A percentile compares a stretch with the other conserved stretches of the same genome.
Conservation (phyloP, 306 rosid species). For the Hippophae gyantsensis region DNA sequence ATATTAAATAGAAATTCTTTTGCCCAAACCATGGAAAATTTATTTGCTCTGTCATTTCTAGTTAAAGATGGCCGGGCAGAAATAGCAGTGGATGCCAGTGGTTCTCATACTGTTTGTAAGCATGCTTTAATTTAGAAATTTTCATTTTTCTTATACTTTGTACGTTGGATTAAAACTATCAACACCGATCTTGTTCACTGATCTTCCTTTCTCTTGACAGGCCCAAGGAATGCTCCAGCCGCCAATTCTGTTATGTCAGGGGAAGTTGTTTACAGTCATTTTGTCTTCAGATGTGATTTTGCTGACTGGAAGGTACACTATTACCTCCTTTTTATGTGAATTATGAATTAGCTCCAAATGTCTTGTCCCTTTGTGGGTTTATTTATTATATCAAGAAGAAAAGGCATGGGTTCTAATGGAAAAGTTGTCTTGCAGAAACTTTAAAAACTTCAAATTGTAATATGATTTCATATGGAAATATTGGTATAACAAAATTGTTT, state of each 20-base stretch:
- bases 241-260: slow-evolving; percentile 34
- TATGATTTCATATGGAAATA: too few species aligned
- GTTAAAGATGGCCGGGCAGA: slow-evolving; percentile 81
- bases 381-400: too few species aligned
- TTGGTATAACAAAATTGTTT: too few species aligned
- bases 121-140: slow-evolving; percentile 3
- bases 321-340: too few species aligned
- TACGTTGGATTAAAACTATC: too few species aligned
- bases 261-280: slow-evolving; percentile 50
- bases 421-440: neutral
- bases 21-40: slow-evolving; percentile 75
- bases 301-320: slow-evolving; percentile 74
- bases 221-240: slow-evolving; percentile 32
- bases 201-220: too few species aligned
- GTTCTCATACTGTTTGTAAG: slow-evolving; percentile 65
- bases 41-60: slow-evolving; percentile 74
- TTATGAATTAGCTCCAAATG: too few species aligned
- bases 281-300: slow-evolving; percentile 73
- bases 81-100: slow-evolving; percentile 37
- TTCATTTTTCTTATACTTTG: neutral
- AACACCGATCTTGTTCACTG: too few species aligned
- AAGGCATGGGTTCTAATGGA: too few species aligned
- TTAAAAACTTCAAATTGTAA: neutral
- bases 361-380: too few species aligned
- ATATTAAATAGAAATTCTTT: slow-evolving; percentile 57